Percentiles rank a stretch among this genome's conserved stretches.
Evolutionary conservation across 805 yeast species (phyloP).

Genomic region (Dipodascus geniculatus): DNA sequence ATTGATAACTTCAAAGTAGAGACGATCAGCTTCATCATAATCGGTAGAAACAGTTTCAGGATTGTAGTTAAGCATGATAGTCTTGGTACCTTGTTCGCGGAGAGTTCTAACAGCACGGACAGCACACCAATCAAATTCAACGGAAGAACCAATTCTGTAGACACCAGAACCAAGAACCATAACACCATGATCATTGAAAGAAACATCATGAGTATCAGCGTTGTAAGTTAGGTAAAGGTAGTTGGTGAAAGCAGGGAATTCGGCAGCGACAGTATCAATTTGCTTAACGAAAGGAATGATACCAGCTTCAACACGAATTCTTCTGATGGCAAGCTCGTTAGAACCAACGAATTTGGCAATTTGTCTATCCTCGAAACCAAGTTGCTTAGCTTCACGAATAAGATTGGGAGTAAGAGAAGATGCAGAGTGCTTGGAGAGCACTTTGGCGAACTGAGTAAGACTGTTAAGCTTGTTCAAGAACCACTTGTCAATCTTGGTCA

Average conservation of each 20-base stretch:
- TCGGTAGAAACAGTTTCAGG: slow-evolving; percentile 99
- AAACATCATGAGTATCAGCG: slow-evolving; percentile 76
- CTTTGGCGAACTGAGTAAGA: slow-evolving; percentile 59
- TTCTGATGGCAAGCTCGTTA: slow-evolving; percentile 86
- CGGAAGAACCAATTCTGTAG: slow-evolving; percentile 96
- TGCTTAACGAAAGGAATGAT: slow-evolving; percentile 89
- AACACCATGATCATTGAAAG: slow-evolving; percentile 85
- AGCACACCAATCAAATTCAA: slow-evolving; percentile 99
- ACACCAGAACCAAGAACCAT: slow-evolving; percentile 98
- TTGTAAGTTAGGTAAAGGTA: slow-evolving; percentile 91
- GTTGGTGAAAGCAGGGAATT: slow-evolving; percentile 94
- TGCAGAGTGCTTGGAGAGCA: slow-evolving; percentile 21
- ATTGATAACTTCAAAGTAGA: slow-evolving; percentile 91
- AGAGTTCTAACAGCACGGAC: slow-evolving; percentile 92
- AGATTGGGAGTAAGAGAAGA: slow-evolving; percentile 26
- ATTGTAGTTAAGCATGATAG: slow-evolving; percentile 94
- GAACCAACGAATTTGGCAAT: slow-evolving; percentile 80
- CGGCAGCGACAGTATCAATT: slow-evolving; percentile 98
- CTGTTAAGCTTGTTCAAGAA: slow-evolving; percentile 77
- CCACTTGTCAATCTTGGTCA: slow-evolving; percentile 94
- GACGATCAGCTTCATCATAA: slow-evolving; percentile 94
- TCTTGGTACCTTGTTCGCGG: slow-evolving; percentile 74
- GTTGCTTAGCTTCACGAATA: slow-evolving; percentile 82
- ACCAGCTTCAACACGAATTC: slow-evolving; percentile 77
- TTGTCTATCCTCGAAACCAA: slow-evolving; percentile 95